Evolutionary conservation across 371 early-diverging fungal species (phyloP), one percentile per base, ranked within the genome.

Genomic region (Mucor saturninus): DNA sequence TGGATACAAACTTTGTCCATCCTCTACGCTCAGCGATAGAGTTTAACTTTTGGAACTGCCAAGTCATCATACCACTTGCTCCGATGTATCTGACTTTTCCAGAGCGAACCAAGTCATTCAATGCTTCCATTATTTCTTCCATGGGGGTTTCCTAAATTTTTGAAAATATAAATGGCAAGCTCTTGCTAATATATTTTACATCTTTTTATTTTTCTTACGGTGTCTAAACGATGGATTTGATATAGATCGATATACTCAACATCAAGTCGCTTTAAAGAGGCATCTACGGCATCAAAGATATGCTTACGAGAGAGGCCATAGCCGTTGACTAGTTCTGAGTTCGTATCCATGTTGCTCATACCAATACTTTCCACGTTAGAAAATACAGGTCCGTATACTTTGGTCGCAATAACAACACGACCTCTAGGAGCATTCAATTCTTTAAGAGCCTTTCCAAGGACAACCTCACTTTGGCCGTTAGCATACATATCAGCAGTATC

Each of bases 81-180:
- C 76, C 80, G 45, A 79, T 75, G 31, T 79, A 79, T 14, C 83
- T 64, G 28, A 85, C 80, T 54, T 83, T 83, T 58, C 86, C 83
- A n/a, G 64, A 52, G 10, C 67, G 64, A 28, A 86, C 81, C 9
- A 86, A 56, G 49, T 86, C 86, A 56, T 86, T 61, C 8, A 86
- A 57, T 5, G 86, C 82, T 56, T 78, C 78, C 84, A 86, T 83
- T 14, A 80, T 86, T 67, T 84, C 86, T 63, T 79, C 74, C 43
- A 79, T 54, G 7, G 79, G 74, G 0, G 80, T 79, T 14, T 76
- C 46, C 65, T 75, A 59, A 5, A 14, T 2, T n/a, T 4, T n/a
- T n/a, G n/a, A 1, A 43, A 1, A 39, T 39, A 39, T 39, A 10
- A 43, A 15, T 15, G 2, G 43, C 2, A n/a, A 14, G 42, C 8